A percentile compares a stretch with the other conserved stretches of the same genome.
Conservation (phyloP, 805 yeast species). For the Barnettozyma vustinii region DNA sequence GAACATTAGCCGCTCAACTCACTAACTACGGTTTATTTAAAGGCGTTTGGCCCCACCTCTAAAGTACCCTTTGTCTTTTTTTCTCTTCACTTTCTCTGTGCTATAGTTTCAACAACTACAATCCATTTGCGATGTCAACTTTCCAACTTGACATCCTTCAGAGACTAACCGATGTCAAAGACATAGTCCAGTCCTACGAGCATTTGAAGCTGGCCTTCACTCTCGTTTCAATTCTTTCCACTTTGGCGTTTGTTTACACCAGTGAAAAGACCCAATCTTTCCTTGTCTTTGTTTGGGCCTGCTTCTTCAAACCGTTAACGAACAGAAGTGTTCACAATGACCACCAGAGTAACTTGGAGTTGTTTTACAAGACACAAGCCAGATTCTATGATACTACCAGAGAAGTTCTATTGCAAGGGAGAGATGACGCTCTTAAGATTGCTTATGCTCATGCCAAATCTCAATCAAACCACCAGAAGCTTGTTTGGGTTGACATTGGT, state of each 20-base stretch:
- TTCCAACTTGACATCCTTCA: slow-evolving; percentile 3
- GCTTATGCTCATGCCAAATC: slow-evolving; percentile 50
- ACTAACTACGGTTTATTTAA: background rate
- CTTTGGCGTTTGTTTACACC: slow-evolving; percentile 10
- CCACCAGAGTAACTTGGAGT: slow-evolving; percentile 40
- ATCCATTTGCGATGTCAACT: background rate
- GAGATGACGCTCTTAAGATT: slow-evolving; percentile 56
- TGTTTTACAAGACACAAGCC: slow-evolving; percentile 73
- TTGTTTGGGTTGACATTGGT: slow-evolving; percentile 77
- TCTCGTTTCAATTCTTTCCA: slow-evolving; percentile 6
- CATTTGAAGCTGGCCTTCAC: slow-evolving; percentile 8
- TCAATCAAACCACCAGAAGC: slow-evolving; percentile 29
- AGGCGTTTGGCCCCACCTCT: background rate
- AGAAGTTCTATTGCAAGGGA: slow-evolving; percentile 58
- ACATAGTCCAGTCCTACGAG: slow-evolving; percentile 3
- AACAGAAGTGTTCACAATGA: slow-evolving; percentile 23
- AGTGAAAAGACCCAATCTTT: slow-evolving; percentile 20
- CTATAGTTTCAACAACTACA: slow-evolving; percentile 7
- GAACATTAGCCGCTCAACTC: background rate
- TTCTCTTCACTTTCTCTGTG: background rate
- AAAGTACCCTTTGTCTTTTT: background rate
- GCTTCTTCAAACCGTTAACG: slow-evolving; percentile 31
- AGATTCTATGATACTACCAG: slow-evolving; percentile 72
- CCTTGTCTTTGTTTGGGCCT: slow-evolving; percentile 28
- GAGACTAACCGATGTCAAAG: slow-evolving; percentile 4